A percentile compares a stretch with the other conserved stretches of the same genome.
These are phyloP conservation scores for Skeletonema marinoi DNA, from an alignment of 108 stramenopile genomes.

Conservation along the genomic window DNA sequence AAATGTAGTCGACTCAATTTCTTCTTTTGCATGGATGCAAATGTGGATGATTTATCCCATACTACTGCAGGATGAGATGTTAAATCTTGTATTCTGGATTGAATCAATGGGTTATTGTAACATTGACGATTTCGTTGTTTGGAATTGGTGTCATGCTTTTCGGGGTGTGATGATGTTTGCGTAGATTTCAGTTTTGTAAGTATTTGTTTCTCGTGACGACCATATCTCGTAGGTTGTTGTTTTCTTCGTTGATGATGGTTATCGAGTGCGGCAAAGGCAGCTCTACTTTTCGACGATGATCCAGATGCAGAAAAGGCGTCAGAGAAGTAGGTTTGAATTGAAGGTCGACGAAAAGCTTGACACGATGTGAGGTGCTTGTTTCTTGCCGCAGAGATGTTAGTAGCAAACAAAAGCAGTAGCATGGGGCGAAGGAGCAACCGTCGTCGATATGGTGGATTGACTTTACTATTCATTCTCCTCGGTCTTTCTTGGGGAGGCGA, in stretches of 20 bases:
- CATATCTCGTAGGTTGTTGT: not conserved
- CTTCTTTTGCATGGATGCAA: slow-evolving; percentile 42
- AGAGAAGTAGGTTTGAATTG: not conserved
- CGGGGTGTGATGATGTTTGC: not conserved
- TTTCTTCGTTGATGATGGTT: not conserved
- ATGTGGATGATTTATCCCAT: slow-evolving; percentile 31
- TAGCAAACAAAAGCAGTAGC: not conserved
- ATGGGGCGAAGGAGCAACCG: not conserved
- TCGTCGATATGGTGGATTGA: too few species aligned
- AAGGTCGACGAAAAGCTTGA: not conserved
- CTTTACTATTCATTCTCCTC: too few species aligned
- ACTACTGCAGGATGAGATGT: slow-evolving; percentile 30
- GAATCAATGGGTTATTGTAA: not conserved
- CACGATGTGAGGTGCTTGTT: not conserved
- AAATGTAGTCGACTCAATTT: slow-evolving; percentile 34
- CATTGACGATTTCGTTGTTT: not conserved
- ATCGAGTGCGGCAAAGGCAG: not conserved
- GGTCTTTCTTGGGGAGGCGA: too few species aligned
- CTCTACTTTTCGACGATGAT: not conserved
- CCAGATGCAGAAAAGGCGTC: too few species aligned
- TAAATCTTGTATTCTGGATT: slow-evolving; percentile 22
- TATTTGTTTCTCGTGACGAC: not conserved
- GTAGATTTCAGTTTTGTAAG: not conserved
- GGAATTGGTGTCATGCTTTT: not conserved
- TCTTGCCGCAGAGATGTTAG: not conserved